Percentiles rank a stretch among this genome's conserved stretches.
These are phyloP conservation scores for Crassisporium funariophilum DNA, from an alignment of 768 basidiomycete species.

Conservation along the genomic window DNA sequence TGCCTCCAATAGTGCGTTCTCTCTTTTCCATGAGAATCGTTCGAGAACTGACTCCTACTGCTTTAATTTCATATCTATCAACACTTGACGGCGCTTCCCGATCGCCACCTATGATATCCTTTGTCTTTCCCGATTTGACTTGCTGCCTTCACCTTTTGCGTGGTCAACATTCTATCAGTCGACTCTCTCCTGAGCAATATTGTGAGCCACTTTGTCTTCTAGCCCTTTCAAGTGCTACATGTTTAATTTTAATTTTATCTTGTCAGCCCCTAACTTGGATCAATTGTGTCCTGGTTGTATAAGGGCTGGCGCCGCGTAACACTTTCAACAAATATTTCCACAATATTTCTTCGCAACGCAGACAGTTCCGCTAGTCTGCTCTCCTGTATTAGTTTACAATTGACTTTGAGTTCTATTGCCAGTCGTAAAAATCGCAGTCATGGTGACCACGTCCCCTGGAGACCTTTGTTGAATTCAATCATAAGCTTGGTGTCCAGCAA, in stretches of 20 bases:
- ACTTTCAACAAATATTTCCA: neutral
- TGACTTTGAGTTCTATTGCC: too few species aligned
- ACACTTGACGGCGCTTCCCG: neutral
- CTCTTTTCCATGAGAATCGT: neutral
- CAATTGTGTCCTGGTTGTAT: neutral
- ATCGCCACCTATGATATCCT: neutral
- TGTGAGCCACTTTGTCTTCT: slow-evolving; percentile 12
- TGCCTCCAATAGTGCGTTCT: slow-evolving; percentile 27
- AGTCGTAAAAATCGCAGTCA: too few species aligned
- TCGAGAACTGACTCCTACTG: neutral
- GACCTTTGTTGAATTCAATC: too few species aligned
- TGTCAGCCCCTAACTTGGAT: neutral
- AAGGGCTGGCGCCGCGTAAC: neutral
- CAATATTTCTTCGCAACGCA: neutral
- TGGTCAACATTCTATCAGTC: slow-evolving; percentile 14
- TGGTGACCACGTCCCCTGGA: too few species aligned
- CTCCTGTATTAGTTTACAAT: too few species aligned
- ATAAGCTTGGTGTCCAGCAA: too few species aligned
- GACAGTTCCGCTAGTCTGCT: neutral
- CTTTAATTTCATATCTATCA: neutral
- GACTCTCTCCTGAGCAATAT: slow-evolving; percentile 26
- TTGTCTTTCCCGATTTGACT: neutral
- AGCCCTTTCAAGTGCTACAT: too few species aligned
- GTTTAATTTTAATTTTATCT: neutral
- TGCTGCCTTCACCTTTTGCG: neutral